phyloP scores from a whole-genome alignment of 148 eudicot genomes.

The Rhododendron ovatum region DNA sequence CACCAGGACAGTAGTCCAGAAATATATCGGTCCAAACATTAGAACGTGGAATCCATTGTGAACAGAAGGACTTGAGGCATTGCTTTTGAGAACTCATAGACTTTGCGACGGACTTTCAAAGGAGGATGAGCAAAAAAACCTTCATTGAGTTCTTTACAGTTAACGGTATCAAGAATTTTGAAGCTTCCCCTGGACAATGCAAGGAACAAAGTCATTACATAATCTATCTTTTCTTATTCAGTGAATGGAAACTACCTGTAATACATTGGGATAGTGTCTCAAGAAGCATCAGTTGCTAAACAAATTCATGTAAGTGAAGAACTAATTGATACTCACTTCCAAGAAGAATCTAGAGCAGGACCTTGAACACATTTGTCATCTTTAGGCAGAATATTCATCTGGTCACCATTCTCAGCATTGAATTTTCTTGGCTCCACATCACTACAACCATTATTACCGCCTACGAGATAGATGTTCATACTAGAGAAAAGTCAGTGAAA shows the following conservation, averaged over 20 bases:
- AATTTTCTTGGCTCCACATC: conserved; percentile 5
- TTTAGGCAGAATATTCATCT: neutral
- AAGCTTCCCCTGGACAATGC: conserved; percentile 58
- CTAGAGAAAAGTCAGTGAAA: neutral
- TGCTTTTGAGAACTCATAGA: conserved; percentile 32
- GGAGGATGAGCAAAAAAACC: conserved; percentile 57
- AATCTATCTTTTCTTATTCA: neutral
- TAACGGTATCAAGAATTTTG: conserved; percentile 19
- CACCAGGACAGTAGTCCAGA: conserved; percentile 36
- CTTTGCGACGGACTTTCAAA: conserved; percentile 38
- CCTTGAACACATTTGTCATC: conserved; percentile 27
- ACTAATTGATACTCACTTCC: conserved; percentile 53
- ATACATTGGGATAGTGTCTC: neutral
- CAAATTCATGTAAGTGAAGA: neutral
- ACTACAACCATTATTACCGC: conserved; percentile 4
- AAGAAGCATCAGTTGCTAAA: neutral
- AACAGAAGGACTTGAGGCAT: conserved; percentile 55
- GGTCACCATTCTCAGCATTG: conserved; percentile 13
- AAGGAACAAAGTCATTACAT: conserved; percentile 8
- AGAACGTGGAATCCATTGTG: conserved; percentile 30
- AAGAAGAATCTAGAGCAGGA: conserved; percentile 44
- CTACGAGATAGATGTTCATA: conserved; percentile 6
- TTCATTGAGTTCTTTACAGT: conserved; percentile 6
- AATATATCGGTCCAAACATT: conserved; percentile 39
- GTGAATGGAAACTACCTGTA: neutral